These are phyloP conservation scores for Echinosophora koreensis DNA, from an alignment of 306 rosid species.

Conservation along the genomic window DNA sequence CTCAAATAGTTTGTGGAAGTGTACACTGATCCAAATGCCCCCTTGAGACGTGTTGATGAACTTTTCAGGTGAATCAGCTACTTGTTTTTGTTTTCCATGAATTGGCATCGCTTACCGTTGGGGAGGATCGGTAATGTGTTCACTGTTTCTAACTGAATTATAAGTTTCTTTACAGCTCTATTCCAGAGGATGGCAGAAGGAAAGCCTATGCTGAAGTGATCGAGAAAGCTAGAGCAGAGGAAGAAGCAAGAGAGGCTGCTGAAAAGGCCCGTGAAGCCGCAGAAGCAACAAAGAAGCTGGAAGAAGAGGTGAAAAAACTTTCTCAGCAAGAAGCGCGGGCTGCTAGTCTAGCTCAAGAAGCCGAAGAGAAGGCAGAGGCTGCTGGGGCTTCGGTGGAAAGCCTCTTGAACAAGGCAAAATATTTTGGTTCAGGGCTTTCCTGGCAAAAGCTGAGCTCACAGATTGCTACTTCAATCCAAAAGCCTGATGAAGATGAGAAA, in stretches of 20 bases:
- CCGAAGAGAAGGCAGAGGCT: conserved; percentile 62
- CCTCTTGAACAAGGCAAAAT: conserved; percentile 77
- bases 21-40: conserved; percentile 75
- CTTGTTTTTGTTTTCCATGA: conserved; percentile 31
- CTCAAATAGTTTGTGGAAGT: conserved; percentile 78
- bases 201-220: conserved; percentile 71
- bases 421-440: conserved; percentile 68
- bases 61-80: conserved; percentile 71
- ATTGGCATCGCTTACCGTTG: conserved; percentile 21
- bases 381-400: conserved; percentile 64
- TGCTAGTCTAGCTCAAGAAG: conserved; percentile 64
- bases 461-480: conserved; percentile 61
- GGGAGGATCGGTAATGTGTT: not conserved
- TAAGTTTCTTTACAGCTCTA: conserved; percentile 59
- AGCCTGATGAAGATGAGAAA: conserved; percentile 54
- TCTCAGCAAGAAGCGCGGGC: conserved; percentile 62
- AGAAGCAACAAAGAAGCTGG: conserved; percentile 63
- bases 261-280: conserved; percentile 71
- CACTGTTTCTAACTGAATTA: conserved; percentile 8
- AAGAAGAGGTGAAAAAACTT: conserved; percentile 68
- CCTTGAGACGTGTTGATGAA: conserved; percentile 69
- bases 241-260: conserved; percentile 70
- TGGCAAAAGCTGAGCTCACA: conserved; percentile 83
- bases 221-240: conserved; percentile 83
- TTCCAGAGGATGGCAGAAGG: conserved; percentile 93